These are phyloP conservation scores for Neospora caninum DNA, from an alignment of 169 alveolate genomes.

Conservation along the genomic window DNA sequence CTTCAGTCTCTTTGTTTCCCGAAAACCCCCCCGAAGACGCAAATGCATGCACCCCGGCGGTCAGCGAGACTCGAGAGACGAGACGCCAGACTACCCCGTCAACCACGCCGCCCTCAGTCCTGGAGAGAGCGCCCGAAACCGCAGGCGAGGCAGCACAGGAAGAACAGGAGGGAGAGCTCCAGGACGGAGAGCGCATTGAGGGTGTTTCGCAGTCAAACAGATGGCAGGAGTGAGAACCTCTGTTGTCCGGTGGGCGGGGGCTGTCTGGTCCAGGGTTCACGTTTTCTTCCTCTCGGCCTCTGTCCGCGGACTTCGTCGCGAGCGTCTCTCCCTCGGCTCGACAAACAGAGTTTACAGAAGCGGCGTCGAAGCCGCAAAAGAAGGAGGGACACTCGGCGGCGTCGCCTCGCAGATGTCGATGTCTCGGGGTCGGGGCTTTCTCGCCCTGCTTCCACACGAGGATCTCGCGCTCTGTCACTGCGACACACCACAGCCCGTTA, in stretches of 20 bases:
- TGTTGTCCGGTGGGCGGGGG: not conserved
- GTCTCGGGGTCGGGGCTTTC: not conserved
- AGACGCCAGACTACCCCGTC: slow-evolving; percentile 5
- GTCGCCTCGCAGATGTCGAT: not conserved
- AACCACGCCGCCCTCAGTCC: slow-evolving; percentile 5
- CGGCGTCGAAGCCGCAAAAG: not conserved
- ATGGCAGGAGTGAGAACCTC: not conserved
- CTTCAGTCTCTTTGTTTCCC: not conserved
- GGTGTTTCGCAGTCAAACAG: not conserved
- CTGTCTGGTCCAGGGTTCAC: not conserved
- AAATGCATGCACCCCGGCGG: not conserved
- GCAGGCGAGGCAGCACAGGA: not conserved
- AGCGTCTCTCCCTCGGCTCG: no score
- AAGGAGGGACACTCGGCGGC: not conserved
- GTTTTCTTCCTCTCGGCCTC: not conserved
- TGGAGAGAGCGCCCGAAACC: not conserved
- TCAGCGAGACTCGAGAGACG: not conserved
- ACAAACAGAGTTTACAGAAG: not conserved
- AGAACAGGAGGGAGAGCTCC: not conserved
- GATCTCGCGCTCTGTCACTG: not conserved
- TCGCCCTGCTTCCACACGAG: slow-evolving; percentile 5
- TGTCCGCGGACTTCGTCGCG: not conserved
- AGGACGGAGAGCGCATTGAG: not conserved
- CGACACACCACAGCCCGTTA: not conserved
- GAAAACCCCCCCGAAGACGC: not conserved